A percentile compares a stretch with the other conserved stretches of the same genome.
These are phyloP conservation scores for Phytophthora agathidicida DNA, from an alignment of 352 stramenopile species.

Conservation along the genomic window DNA sequence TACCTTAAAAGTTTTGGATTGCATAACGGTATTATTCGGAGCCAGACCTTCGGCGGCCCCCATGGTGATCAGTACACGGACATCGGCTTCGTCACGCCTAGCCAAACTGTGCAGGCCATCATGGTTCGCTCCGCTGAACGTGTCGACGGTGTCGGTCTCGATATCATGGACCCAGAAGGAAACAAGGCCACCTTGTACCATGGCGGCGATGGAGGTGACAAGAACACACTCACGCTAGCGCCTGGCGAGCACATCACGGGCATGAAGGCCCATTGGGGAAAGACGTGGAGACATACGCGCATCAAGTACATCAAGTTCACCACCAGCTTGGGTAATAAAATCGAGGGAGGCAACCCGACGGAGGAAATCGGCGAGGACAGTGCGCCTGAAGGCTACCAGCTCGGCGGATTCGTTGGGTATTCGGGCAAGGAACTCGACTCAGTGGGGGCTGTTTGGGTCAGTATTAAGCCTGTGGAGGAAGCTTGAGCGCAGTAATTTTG, in stretches of 20 bases:
- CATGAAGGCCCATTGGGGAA: neutral
- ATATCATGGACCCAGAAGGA: neutral
- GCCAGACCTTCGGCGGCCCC: neutral
- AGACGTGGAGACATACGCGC: neutral
- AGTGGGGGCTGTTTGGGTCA: neutral
- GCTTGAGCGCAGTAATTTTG: too few species aligned
- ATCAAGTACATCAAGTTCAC: constrained; percentile 6
- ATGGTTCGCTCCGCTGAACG: neutral
- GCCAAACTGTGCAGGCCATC: neutral
- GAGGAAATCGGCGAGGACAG: neutral
- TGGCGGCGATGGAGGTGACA: neutral
- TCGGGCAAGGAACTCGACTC: constrained; percentile 1
- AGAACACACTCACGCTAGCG: neutral
- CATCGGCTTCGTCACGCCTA: neutral
- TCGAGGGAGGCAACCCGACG: neutral
- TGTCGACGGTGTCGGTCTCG: neutral
- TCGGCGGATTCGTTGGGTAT: neutral
- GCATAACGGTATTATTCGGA: neutral
- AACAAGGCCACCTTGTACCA: neutral
- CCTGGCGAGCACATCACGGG: neutral
- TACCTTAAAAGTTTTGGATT: too few species aligned
- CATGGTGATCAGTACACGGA: neutral
- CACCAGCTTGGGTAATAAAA: neutral
- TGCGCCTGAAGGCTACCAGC: neutral
- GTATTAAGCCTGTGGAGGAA: neutral